These are phyloP conservation scores for Pythium periplocum DNA, from an alignment of 352 stramenopile genomes.

Conservation along the genomic window DNA sequence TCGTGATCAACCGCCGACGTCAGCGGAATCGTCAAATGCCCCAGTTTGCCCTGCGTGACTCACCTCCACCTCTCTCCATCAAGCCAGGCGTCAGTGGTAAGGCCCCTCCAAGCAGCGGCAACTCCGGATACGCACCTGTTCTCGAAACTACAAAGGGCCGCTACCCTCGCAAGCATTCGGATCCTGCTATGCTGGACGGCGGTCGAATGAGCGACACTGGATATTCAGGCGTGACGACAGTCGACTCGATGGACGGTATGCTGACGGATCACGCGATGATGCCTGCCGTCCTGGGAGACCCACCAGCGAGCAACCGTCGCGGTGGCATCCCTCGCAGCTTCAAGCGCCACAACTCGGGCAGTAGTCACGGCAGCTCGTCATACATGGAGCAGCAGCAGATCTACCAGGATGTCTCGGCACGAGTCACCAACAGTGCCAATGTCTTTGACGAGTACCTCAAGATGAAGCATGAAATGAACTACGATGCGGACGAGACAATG, in stretches of 20 bases:
- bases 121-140: constrained; percentile 45
- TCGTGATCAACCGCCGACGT: constrained; percentile 40
- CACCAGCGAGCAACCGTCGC: constrained; percentile 6
- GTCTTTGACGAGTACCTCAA: constrained; percentile 71
- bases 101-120: constrained; percentile 7
- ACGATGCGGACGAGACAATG: constrained; percentile 31
- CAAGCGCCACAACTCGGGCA: constrained; percentile 33
- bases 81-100: constrained; percentile 27
- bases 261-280: constrained; percentile 39
- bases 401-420: constrained; percentile 40
- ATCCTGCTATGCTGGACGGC: constrained; percentile 32
- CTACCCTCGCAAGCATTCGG: constrained; percentile 29
- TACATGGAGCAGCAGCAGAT: neutral
- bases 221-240: constrained; percentile 29
- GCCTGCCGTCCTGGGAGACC: constrained; percentile 35
- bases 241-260: constrained; percentile 52
- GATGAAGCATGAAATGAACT: constrained; percentile 78
- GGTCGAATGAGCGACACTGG: constrained; percentile 12
- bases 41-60: constrained; percentile 22
- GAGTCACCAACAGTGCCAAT: constrained; percentile 48
- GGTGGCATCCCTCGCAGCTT: constrained; percentile 32
- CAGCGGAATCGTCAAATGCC: constrained; percentile 35
- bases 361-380: neutral
- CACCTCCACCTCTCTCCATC: constrained; percentile 16
- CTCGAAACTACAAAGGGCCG: constrained; percentile 44